Evolutionary conservation across 305 asterid species (phyloP).

Genomic region (Fraxinus latifolia): DNA sequence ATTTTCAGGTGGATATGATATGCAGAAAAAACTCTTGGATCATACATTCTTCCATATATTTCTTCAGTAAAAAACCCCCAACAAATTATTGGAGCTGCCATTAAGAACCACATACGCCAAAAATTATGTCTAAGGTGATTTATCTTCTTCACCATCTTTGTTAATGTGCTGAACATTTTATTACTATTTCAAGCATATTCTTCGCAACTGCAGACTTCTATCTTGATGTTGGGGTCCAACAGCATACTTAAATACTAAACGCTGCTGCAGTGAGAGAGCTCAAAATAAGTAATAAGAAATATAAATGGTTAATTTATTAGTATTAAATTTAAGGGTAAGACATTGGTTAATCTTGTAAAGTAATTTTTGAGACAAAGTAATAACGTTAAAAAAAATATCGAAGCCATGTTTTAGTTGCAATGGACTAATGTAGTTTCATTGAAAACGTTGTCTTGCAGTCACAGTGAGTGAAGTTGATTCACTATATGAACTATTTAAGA

Average conservation of each 20-base stretch:
- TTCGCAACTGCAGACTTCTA: not conserved
- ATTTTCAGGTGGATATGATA: constrained; percentile 93
- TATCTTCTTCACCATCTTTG: constrained; percentile 7
- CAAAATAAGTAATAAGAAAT: constrained; percentile 11
- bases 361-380: not conserved
- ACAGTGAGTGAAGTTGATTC: constrained; percentile 88
- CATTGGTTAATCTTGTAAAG: constrained; percentile 4
- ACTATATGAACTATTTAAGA: constrained; percentile 62
- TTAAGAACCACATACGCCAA: constrained; percentile 62
- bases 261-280: not conserved
- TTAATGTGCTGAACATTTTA: not conserved
- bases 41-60: constrained; percentile 83
- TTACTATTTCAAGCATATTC: not conserved
- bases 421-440: not conserved
- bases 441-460: constrained; percentile 38
- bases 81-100: constrained; percentile 78
- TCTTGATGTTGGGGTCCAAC: not conserved
- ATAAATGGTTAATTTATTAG: not conserved
- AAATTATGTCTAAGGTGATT: constrained; percentile 59
- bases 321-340: not conserved
- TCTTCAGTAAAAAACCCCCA: constrained; percentile 94
- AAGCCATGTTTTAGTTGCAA: not conserved
- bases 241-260: not conserved
- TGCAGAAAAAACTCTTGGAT: constrained; percentile 95
- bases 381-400: no score